These are phyloP conservation scores for Wickerhamiella slavikovae DNA, from an alignment of 805 yeast species.

Conservation along the genomic window DNA sequence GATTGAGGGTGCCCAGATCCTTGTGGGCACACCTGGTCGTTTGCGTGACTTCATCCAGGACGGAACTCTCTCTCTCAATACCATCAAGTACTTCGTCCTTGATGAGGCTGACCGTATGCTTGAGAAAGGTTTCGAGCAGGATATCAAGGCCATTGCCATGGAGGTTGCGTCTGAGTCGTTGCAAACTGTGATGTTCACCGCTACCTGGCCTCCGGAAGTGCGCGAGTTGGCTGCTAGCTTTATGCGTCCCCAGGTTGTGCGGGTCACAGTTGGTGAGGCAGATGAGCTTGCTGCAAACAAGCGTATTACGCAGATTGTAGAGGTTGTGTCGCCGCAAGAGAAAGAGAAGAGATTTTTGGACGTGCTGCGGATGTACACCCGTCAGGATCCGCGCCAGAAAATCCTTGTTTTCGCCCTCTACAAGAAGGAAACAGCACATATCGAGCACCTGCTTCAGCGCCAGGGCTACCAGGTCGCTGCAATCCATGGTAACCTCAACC, in stretches of 20 bases:
- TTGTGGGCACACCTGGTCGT: slow-evolving; percentile 98
- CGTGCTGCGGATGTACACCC: slow-evolving; percentile 44
- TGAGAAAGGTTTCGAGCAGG: slow-evolving; percentile 96
- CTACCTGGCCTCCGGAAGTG: slow-evolving; percentile 99
- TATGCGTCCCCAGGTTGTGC: slow-evolving; percentile 61
- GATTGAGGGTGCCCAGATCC: slow-evolving; percentile 47
- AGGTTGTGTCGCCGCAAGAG: slow-evolving; percentile 63
- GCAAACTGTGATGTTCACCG: slow-evolving; percentile 96
- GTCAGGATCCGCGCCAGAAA: slow-evolving; percentile 39
- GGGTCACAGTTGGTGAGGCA: slow-evolving; percentile 80
- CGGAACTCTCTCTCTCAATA: slow-evolving; percentile 50
- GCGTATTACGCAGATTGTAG: slow-evolving; percentile 82
- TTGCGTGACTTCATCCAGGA: slow-evolving; percentile 77
- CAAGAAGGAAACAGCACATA: slow-evolving; percentile 88
- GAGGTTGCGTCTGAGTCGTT: slow-evolving; percentile 30
- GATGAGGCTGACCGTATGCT: slow-evolving; percentile 99
- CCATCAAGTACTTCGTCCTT: slow-evolving; percentile 59
- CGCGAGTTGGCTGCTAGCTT: slow-evolving; percentile 74
- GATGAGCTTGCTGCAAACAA: slow-evolving; percentile 91
- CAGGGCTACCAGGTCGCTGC: slow-evolving; percentile 76
- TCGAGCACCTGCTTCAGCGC: slow-evolving; percentile 52
- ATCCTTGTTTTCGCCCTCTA: slow-evolving; percentile 82
- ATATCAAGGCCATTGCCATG: slow-evolving; percentile 65
- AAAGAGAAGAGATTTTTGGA: slow-evolving; percentile 63
- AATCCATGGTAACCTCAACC: slow-evolving; percentile 88